A percentile compares a stretch with the other conserved stretches of the same genome.
Conservation (phyloP, 2,329 filamentous ascomycete genomes). For the Beauveria medogensis region DNA sequence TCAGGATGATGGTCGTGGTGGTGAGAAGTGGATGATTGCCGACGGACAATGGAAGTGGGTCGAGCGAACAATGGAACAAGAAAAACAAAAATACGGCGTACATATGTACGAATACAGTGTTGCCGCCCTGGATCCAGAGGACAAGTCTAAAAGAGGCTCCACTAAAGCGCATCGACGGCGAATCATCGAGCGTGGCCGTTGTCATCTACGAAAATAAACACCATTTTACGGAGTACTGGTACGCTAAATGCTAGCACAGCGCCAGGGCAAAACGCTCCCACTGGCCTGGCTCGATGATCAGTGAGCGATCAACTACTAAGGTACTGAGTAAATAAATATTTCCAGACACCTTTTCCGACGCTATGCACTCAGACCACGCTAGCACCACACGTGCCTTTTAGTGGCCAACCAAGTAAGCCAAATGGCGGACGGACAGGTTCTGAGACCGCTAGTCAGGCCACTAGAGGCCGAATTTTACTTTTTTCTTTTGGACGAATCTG, state of each 20-base stretch:
- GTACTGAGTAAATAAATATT: neutral
- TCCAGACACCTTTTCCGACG: neutral
- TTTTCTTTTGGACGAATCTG: neutral
- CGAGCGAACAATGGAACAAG: neutral
- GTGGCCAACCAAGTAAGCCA: neutral
- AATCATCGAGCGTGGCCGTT: neutral
- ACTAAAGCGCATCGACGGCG: neutral
- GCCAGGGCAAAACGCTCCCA: neutral
- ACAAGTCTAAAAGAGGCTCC: neutral
- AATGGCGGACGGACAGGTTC: too few relatives aligned
- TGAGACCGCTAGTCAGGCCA: neutral
- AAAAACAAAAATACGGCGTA: neutral
- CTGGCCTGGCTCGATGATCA: too few relatives aligned
- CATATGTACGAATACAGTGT: too few relatives aligned
- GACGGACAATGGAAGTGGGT: neutral
- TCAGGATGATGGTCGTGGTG: neutral
- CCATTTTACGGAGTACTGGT: too few relatives aligned
- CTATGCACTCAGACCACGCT: neutral
- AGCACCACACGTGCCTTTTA: neutral
- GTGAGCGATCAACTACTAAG: too few relatives aligned
- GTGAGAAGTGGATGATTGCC: neutral
- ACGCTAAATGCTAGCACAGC: too few relatives aligned
- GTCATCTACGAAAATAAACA: too few relatives aligned
- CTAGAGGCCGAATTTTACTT: neutral
- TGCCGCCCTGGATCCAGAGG: neutral